A percentile compares a stretch with the other conserved stretches of the same genome.
Evolutionary conservation across 2,329 filamentous ascomycete species (phyloP).

Genomic region (Fonsecaea multimorphosa): DNA sequence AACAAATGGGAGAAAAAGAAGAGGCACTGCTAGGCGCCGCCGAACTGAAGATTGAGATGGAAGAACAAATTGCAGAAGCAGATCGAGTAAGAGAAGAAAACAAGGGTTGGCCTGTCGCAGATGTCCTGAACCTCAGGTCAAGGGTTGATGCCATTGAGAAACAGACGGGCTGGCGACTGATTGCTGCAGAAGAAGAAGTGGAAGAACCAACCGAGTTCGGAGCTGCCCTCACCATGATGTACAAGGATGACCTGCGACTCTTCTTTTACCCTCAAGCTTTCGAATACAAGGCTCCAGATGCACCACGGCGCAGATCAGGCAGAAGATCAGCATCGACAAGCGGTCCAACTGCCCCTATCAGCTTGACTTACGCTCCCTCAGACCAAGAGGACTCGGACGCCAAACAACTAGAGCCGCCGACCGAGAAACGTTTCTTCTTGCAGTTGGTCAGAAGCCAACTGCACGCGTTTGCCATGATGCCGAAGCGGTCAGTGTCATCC

Average conservation of each 20-base stretch:
- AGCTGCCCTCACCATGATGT: conserved; percentile 50
- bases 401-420: conserved; percentile 40
- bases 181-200: conserved; percentile 44
- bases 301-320: conserved; percentile 35
- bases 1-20: conserved; percentile 71
- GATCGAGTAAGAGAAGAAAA: conserved; percentile 86
- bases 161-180: conserved; percentile 54
- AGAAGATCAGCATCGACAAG: conserved; percentile 39
- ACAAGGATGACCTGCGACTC: conserved; percentile 50
- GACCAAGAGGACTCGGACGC: conserved; percentile 33
- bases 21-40: conserved; percentile 66
- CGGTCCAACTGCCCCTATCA: conserved; percentile 42
- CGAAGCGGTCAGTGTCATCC: conserved; percentile 45
- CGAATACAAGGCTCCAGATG: conserved; percentile 33
- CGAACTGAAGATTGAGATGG: conserved; percentile 70
- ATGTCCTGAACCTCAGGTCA: conserved; percentile 82
- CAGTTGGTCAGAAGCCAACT: conserved; percentile 49
- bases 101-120: conserved; percentile 82
- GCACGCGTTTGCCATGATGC: conserved; percentile 43
- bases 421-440: conserved; percentile 50
- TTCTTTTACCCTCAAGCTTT: conserved; percentile 52
- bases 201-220: conserved; percentile 40
- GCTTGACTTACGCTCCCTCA: conserved; percentile 45
- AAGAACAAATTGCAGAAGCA: conserved; percentile 78
- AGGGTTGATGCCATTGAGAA: conserved; percentile 52